Evolutionary conservation across 2,329 filamentous ascomycete species (phyloP).

Genomic region (Botrytis pseudocinerea): DNA sequence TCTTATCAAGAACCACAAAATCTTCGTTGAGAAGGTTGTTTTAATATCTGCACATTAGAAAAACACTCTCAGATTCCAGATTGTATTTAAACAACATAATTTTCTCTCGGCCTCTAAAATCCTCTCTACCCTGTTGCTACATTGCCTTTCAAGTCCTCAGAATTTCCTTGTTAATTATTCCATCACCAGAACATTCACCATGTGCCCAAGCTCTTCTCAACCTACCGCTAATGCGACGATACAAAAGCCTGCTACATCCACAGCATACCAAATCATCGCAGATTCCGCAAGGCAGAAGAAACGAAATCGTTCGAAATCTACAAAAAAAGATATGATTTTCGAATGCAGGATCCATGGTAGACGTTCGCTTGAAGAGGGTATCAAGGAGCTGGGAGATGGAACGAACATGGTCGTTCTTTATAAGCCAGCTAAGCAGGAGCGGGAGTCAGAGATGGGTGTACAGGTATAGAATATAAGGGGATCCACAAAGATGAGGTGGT

Average conservation of each 20-base stretch:
- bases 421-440: background rate
- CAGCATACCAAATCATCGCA: background rate
- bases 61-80: background rate
- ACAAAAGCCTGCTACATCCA: background rate
- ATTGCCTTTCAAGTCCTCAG: accelerated
- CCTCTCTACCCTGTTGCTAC: background rate
- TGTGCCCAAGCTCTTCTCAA: background rate
- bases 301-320: background rate
- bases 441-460: background rate
- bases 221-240: background rate
- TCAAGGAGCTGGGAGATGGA: background rate
- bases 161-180: background rate
- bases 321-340: background rate
- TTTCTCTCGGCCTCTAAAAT: background rate
- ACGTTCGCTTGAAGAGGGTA: background rate
- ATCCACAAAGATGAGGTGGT: background rate
- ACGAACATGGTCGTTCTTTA: background rate
- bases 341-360: background rate
- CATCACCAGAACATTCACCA: background rate
- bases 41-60: background rate
- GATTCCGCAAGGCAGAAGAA: background rate
- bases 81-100: background rate
- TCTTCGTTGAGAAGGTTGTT: background rate
- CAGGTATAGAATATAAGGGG: background rate
- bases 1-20: background rate